Percentiles rank a stretch among this genome's conserved stretches.
These are phyloP conservation scores for Fusarium compactum DNA, from an alignment of 2,329 filamentous ascomycete genomes.

Conservation along the genomic window DNA sequence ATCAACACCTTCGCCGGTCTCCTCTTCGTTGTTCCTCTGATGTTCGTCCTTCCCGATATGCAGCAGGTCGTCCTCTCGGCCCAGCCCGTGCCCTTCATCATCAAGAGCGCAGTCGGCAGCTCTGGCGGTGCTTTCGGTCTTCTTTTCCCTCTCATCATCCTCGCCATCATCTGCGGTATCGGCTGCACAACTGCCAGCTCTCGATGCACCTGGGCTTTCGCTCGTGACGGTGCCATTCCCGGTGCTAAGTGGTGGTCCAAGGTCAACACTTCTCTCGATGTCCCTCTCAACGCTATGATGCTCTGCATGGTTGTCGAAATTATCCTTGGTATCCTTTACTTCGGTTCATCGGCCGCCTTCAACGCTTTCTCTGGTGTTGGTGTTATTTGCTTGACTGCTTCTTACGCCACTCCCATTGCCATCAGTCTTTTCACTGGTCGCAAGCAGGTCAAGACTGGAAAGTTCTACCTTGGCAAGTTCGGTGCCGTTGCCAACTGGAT, in stretches of 20 bases:
- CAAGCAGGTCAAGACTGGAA: slow-evolving; percentile 66
- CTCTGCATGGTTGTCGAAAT: slow-evolving; percentile 75
- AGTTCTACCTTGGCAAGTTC: slow-evolving; percentile 71
- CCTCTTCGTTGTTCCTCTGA: slow-evolving; percentile 75
- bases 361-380: slow-evolving; percentile 78
- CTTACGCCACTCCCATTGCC: slow-evolving; percentile 75
- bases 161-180: slow-evolving; percentile 75
- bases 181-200: slow-evolving; percentile 77
- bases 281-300: slow-evolving; percentile 79
- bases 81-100: slow-evolving; percentile 74
- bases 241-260: slow-evolving; percentile 70
- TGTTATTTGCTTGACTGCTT: slow-evolving; percentile 76
- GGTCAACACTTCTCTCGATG: slow-evolving; percentile 71
- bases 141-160: slow-evolving; percentile 72
- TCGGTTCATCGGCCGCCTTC: slow-evolving; percentile 76
- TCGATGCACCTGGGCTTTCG: slow-evolving; percentile 76
- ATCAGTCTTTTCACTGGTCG: slow-evolving; percentile 72
- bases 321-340: slow-evolving; percentile 74
- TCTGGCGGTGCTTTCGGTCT: slow-evolving; percentile 72
- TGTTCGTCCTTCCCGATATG: slow-evolving; percentile 77
- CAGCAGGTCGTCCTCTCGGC: slow-evolving; percentile 63
- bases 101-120: slow-evolving; percentile 71
- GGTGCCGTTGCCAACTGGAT: slow-evolving; percentile 73
- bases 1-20: slow-evolving; percentile 76
- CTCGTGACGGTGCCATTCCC: slow-evolving; percentile 77